A percentile compares a stretch with the other conserved stretches of the same genome.
Evolutionary conservation across 2,329 filamentous ascomycete species (phyloP).

Genomic region (Ophiostoma pallidulum): DNA sequence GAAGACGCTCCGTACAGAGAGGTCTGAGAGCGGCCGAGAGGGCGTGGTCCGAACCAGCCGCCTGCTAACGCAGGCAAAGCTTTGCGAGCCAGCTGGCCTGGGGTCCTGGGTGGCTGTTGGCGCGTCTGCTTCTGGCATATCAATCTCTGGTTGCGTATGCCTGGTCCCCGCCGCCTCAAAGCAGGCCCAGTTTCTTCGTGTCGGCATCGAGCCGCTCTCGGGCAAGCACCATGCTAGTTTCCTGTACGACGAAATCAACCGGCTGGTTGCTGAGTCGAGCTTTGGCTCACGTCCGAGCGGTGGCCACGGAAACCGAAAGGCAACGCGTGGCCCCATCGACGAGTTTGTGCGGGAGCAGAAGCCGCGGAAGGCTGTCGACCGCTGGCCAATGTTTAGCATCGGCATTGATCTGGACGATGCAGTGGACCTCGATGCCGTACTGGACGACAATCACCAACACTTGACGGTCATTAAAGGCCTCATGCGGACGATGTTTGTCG

Average conservation of each 20-base stretch:
- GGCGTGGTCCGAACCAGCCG: conserved; percentile 28
- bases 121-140: conserved; percentile 52
- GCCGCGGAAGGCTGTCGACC: conserved; percentile 58
- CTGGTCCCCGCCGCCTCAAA: conserved; percentile 60
- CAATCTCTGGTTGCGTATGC: conserved; percentile 63
- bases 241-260: conserved; percentile 71
- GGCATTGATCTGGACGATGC: conserved; percentile 40
- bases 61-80: conserved; percentile 56
- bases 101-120: conserved; percentile 61
- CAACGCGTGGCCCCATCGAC: conserved; percentile 16
- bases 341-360: conserved; percentile 34
- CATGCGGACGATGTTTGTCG: conserved; percentile 55
- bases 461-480: conserved; percentile 54
- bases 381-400: conserved; percentile 86
- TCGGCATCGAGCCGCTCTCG: conserved; percentile 60
- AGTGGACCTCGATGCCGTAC: conserved; percentile 28
- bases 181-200: conserved; percentile 68
- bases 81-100: conserved; percentile 44
- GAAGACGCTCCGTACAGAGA: conserved; percentile 15
- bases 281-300: conserved; percentile 54
- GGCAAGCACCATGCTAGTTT: conserved; percentile 49
- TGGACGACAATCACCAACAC: conserved; percentile 37
- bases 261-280: conserved; percentile 61
- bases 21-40: conserved; percentile 10
- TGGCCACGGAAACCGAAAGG: conserved; percentile 18